Evolutionary conservation across 2,329 filamentous ascomycete genomes (phyloP).

Genomic region (Sarocladium strictum): DNA sequence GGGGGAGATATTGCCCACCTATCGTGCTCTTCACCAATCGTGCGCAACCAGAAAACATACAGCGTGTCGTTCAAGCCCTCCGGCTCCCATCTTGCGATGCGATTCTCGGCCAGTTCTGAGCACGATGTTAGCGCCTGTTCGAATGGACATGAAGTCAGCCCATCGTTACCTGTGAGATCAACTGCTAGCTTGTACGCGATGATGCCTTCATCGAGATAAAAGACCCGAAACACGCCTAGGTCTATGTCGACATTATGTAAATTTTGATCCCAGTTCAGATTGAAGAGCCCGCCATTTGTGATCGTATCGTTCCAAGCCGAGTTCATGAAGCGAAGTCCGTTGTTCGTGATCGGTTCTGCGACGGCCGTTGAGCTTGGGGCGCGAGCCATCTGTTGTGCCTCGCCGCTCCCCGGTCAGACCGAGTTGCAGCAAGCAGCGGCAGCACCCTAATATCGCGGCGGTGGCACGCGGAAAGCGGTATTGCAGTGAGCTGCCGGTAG

Average conservation of each 20-base stretch:
- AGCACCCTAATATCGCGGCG: background rate
- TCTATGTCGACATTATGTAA: conserved; percentile 15
- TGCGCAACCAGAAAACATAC: conserved; percentile 24
- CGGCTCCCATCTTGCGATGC: conserved; percentile 24
- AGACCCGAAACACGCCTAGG: conserved; percentile 24
- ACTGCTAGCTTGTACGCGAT: conserved; percentile 22
- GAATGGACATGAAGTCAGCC: too few species aligned
- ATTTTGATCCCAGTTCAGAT: conserved; percentile 24
- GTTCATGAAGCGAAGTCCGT: conserved; percentile 26
- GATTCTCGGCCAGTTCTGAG: conserved; percentile 19
- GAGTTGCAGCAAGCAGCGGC: background rate
- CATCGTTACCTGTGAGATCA: conserved; percentile 26
- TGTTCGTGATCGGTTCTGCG: conserved; percentile 12
- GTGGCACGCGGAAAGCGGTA: background rate
- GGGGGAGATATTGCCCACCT: conserved; percentile 26
- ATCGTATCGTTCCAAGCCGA: conserved; percentile 29
- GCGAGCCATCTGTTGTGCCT: conserved; percentile 12
- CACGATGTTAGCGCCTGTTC: background rate
- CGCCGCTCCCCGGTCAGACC: conserved; percentile 12
- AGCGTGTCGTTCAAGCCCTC: conserved; percentile 20
- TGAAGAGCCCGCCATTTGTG: conserved; percentile 22
- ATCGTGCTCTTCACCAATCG: conserved; percentile 15
- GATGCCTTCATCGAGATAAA: conserved; percentile 24
- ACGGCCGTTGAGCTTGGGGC: conserved; percentile 7
- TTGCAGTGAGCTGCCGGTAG: background rate